Conservation (phyloP, 345 rosid genomes). For the Ceriops tagal region DNA sequence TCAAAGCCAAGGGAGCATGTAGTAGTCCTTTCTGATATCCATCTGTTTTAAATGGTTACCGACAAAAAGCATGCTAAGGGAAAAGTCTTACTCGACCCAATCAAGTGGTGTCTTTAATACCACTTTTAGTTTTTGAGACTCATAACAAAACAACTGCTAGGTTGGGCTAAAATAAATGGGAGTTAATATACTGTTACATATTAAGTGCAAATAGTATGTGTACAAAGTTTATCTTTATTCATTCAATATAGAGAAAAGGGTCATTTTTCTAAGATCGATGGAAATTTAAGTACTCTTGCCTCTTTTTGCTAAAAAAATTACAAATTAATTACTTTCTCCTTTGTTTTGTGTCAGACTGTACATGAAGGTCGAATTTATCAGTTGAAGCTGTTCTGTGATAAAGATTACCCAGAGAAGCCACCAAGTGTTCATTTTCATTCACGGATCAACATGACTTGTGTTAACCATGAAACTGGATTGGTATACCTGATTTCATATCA, state of each 20-base stretch:
- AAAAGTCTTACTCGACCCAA: no score
- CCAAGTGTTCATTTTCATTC: conserved; percentile 94
- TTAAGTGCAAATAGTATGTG: background rate
- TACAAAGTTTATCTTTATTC: background rate
- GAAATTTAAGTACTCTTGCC: background rate
- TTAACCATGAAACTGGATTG: conserved; percentile 95
- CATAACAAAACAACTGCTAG: background rate
- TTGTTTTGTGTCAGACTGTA: conserved; percentile 54
- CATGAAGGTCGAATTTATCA: conserved; percentile 97
- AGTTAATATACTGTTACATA: background rate
- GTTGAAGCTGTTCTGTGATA: conserved; percentile 95
- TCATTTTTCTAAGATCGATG: background rate
- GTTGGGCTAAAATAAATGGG: background rate
- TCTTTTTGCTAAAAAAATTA: background rate
- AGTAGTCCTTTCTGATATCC: no score
- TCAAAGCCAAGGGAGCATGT: no score
- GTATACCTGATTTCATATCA: conserved; percentile 28
- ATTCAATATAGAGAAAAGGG: background rate
- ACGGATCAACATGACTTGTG: conserved; percentile 86
- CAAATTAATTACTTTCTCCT: background rate
- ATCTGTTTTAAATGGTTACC: no score
- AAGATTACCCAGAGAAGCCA: conserved; percentile 97
- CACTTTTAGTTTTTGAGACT: no score
- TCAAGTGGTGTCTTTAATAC: no score
- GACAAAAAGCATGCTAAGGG: no score